Evolutionary conservation across 192 early-diverging fungal species (phyloP), one percentile per base, ranked within the genome.

Genomic region (Umbelopsis isabellina): DNA sequence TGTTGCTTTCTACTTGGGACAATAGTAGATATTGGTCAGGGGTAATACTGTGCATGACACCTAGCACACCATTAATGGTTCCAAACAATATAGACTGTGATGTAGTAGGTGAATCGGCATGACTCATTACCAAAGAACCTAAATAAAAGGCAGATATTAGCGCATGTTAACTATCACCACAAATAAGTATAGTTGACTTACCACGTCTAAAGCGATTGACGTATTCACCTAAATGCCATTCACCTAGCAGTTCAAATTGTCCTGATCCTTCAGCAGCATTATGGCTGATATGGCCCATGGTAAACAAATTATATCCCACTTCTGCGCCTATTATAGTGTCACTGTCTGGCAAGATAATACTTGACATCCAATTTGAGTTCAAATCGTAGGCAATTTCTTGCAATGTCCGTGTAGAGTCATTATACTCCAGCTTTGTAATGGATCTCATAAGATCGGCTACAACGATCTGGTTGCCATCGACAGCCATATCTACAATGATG

Each of bases 371-470:
- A 11, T 83, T 79, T 46, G 83, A 69, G 22, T 81, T 75, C 23
- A 76, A 72, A 83, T 96, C 91, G 35, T 84, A 75, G 0, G 89
- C 89, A 20, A 92, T 75, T 53, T 89, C 85, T 18, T 73, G 79
- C 41, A 96, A 75, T 8, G 70, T 75, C 4, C 82, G 71, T 11
- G 73, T 74, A 6, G 35, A 51, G 13, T 76, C 64, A 44, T 84
- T 76, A 70, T 85, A 93, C 16, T 75, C 71, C 50, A 93, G 82
- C 20, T 93, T 53, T 4, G 87, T 84, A 8, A 91, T 86, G 0
- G 93, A 96, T 48, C 89, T 84, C 79, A 95, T 86, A 48, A 97
- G 52, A 75, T 98, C 97, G 9, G 91, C 95, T 3, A 94, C 89
- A 3, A 90, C 70, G 45, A 98, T 80, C 23, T 87, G 83, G 69